Conservation (phyloP, 1,284 basidiomycete genomes). For the Ceratobasidium papillatum region DNA sequence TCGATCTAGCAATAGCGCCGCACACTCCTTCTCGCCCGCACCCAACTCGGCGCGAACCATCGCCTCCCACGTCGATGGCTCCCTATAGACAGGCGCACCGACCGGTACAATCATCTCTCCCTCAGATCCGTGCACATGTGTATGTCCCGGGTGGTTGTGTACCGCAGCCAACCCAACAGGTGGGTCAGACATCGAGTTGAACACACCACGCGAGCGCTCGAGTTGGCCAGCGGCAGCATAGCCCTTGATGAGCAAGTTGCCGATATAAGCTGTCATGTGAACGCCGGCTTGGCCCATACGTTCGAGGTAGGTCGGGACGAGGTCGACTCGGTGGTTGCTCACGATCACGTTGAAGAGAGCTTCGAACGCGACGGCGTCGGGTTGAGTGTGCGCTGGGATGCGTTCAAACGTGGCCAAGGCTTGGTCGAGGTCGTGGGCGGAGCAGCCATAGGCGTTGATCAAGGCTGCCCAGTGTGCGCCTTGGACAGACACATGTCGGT, state of each 20-base stretch:
- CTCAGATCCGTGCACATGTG: constrained; percentile 51
- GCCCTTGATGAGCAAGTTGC: constrained; percentile 91
- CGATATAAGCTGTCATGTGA: constrained; percentile 95
- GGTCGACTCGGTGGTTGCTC: constrained; percentile 79
- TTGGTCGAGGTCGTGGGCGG: constrained; percentile 77
- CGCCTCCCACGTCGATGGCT: constrained; percentile 90
- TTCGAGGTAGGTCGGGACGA: constrained; percentile 74
- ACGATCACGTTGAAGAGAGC: constrained; percentile 90
- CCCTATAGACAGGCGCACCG: constrained; percentile 63
- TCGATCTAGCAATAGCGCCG: constrained; percentile 75
- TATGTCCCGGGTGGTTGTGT: constrained; percentile 83
- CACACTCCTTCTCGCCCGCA: constrained; percentile 75
- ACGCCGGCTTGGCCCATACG: constrained; percentile 73
- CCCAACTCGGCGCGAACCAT: constrained; percentile 95
- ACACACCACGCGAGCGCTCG: constrained; percentile 75
- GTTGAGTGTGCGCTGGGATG: constrained; percentile 65
- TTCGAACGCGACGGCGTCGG: constrained; percentile 91
- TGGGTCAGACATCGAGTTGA: constrained; percentile 89
- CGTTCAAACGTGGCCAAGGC: constrained; percentile 84
- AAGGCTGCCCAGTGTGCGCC: constrained; percentile 92
- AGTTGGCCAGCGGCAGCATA: constrained; percentile 80
- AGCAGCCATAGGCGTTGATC: constrained; percentile 90
- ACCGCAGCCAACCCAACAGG: constrained; percentile 87
- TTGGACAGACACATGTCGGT: constrained; percentile 68
- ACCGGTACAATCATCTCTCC: constrained; percentile 51